A percentile compares a stretch with the other conserved stretches of the same genome.
These are phyloP conservation scores for Thelonectria blattea DNA, from an alignment of 2,329 filamentous ascomycete genomes.

Conservation along the genomic window DNA sequence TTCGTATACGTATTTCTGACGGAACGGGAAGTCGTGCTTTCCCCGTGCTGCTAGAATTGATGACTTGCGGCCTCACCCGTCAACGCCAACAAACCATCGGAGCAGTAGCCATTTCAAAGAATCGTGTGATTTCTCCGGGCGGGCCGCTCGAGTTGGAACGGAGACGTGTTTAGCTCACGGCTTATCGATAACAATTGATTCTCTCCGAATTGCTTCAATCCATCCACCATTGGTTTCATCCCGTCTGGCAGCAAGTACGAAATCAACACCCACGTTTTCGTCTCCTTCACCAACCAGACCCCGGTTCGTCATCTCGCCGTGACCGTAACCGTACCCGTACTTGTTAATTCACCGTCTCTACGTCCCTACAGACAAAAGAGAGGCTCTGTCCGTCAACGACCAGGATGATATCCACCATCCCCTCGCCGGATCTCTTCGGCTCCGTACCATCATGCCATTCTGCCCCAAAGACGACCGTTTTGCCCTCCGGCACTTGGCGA, in stretches of 20 bases:
- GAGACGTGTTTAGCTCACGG: not conserved
- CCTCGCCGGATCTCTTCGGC: constrained; percentile 29
- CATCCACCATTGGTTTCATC: too few species aligned
- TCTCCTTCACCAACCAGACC: not conserved
- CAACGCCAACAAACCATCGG: not conserved
- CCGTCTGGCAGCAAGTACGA: too few species aligned
- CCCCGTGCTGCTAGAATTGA: not conserved
- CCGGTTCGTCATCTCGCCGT: not conserved
- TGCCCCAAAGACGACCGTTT: constrained; percentile 32
- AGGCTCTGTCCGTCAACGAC: constrained; percentile 3
- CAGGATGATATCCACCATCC: constrained; percentile 8
- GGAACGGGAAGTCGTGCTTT: not conserved
- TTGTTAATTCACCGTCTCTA: not conserved
- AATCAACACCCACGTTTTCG: too few species aligned
- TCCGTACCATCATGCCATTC: constrained; percentile 35
- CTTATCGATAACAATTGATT: too few species aligned
- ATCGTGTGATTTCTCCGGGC: constrained; percentile 7
- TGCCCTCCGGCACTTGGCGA: constrained; percentile 24
- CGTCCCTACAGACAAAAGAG: not conserved
- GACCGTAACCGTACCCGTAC: constrained; percentile 19
- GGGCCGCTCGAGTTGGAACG: too few species aligned
- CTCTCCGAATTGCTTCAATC: too few species aligned
- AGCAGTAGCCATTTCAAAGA: constrained; percentile 11
- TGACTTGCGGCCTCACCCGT: too few species aligned
- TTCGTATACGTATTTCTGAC: constrained; percentile 19